Conservation (phyloP, 192 early-diverging fungal genomes). For the Rhizophlyctis rosea region DNA sequence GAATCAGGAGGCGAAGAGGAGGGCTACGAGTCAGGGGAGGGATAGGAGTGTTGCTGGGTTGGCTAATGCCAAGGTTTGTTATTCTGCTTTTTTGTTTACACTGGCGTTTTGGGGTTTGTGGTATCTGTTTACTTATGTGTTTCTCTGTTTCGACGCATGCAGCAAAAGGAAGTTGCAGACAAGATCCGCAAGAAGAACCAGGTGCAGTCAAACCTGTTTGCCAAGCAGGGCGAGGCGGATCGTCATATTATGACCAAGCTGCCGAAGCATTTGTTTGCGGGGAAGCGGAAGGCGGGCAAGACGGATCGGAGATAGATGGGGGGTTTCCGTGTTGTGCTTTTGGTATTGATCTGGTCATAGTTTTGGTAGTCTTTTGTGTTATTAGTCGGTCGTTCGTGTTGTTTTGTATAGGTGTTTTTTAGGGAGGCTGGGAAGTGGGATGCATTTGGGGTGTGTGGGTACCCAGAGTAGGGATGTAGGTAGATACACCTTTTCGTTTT, state of each 20-base stretch:
- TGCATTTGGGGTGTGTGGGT: no score
- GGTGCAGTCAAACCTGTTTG: constrained; percentile 70
- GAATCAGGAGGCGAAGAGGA: constrained; percentile 14
- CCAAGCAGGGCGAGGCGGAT: constrained; percentile 90
- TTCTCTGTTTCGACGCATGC: constrained; percentile 19
- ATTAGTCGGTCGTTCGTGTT: no score
- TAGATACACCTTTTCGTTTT: no score
- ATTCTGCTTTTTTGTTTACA: no score
- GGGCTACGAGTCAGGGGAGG: constrained; percentile 27
- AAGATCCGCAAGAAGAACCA: constrained; percentile 75
- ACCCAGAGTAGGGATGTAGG: no score
- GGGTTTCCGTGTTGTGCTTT: no score
- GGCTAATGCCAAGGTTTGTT: constrained; percentile 51
- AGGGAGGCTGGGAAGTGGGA: no score
- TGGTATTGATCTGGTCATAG: no score
- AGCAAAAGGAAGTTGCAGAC: constrained; percentile 66
- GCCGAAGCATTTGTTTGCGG: constrained; percentile 97
- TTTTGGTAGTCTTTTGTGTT: no score
- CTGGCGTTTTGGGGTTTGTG: no score
- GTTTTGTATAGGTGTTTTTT: no score
- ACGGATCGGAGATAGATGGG: constrained; percentile 37
- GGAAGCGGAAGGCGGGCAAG: constrained; percentile 67
- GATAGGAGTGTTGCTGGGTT: constrained; percentile 66
- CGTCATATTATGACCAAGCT: constrained; percentile 85
- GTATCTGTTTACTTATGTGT: constrained; percentile 24